Evolutionary conservation across 345 rosid species (phyloP).

Genomic region (Cardiospermum halicacabum): DNA sequence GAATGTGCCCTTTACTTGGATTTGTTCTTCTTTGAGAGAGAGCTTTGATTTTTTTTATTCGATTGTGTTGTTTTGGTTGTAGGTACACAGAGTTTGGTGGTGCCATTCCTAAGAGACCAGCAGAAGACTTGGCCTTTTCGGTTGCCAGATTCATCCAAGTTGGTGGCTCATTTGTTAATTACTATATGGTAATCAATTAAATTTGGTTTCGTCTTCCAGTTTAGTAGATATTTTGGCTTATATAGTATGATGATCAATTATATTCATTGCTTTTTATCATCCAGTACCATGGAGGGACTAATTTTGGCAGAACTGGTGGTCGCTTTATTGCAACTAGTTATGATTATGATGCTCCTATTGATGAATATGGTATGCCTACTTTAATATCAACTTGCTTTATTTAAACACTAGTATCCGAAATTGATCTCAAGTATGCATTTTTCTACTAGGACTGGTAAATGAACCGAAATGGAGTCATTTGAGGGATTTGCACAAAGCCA

Average conservation of each 20-base stretch:
- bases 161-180: slow-evolving; percentile 75
- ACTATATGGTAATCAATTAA: slow-evolving; percentile 66
- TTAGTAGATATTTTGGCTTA: not conserved
- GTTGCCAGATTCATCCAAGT: slow-evolving; percentile 76
- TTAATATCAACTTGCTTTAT: not conserved
- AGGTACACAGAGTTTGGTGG: slow-evolving; percentile 78
- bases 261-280: slow-evolving; percentile 5
- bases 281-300: slow-evolving; percentile 96
- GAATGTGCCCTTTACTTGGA: no score
- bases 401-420: not conserved
- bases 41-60: not conserved
- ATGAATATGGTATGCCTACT: slow-evolving; percentile 69
- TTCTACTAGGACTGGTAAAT: slow-evolving; percentile 49
- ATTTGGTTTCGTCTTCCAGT: not conserved
- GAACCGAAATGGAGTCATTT: slow-evolving; percentile 94
- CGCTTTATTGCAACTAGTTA: slow-evolving; percentile 94
- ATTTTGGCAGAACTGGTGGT: slow-evolving; percentile 90
- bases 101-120: slow-evolving; percentile 57
- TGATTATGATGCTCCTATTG: slow-evolving; percentile 96
- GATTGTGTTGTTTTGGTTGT: slow-evolving; percentile 1
- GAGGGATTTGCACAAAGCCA: slow-evolving; percentile 79
- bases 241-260: not conserved
- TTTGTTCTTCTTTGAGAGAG: no score
- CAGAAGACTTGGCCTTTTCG: slow-evolving; percentile 77
- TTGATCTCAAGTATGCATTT: slow-evolving; percentile 3